Evolutionary conservation across 1,284 basidiomycete genomes (phyloP).

Genomic region (Macrocystidia cucumis): DNA sequence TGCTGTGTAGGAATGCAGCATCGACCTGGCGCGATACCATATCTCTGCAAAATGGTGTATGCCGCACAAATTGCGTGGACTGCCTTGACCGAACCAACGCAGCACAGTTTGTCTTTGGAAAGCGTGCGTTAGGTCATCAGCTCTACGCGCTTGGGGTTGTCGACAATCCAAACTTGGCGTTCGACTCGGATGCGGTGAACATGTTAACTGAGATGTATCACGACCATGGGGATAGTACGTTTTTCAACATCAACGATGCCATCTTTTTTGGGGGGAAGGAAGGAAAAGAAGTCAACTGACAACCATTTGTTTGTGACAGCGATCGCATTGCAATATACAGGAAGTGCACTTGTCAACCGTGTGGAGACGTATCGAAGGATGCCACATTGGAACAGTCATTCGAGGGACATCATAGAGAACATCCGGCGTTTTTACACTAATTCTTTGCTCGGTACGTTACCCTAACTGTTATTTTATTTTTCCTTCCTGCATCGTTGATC

Average conservation of each 20-base stretch:
- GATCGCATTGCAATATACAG: slow-evolving; percentile 94
- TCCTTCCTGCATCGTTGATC: neutral
- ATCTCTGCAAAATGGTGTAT: slow-evolving; percentile 85
- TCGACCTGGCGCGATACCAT: slow-evolving; percentile 68
- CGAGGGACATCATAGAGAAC: slow-evolving; percentile 95
- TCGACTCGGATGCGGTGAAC: slow-evolving; percentile 94
- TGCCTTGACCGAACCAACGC: slow-evolving; percentile 98
- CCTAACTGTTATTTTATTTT: slow-evolving; percentile 1
- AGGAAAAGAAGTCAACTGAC: no score
- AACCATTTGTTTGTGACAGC: no score
- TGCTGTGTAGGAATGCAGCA: no score
- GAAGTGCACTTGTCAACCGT: slow-evolving; percentile 93
- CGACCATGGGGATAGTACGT: slow-evolving; percentile 88
- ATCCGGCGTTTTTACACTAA: slow-evolving; percentile 96
- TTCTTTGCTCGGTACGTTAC: slow-evolving; percentile 67
- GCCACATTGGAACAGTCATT: slow-evolving; percentile 97
- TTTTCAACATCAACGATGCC: no score
- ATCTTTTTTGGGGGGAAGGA: no score
- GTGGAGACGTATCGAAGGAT: slow-evolving; percentile 96
- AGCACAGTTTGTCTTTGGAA: slow-evolving; percentile 96
- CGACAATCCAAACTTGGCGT: slow-evolving; percentile 77
- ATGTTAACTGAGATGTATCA: slow-evolving; percentile 99
- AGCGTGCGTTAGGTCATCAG: slow-evolving; percentile 92
- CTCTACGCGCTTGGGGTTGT: slow-evolving; percentile 91
- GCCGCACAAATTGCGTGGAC: slow-evolving; percentile 91